A percentile compares a stretch with the other conserved stretches of the same genome.
These are phyloP conservation scores for Ustilago trichophora DNA, from an alignment of 1,284 basidiomycete species.

Conservation along the genomic window DNA sequence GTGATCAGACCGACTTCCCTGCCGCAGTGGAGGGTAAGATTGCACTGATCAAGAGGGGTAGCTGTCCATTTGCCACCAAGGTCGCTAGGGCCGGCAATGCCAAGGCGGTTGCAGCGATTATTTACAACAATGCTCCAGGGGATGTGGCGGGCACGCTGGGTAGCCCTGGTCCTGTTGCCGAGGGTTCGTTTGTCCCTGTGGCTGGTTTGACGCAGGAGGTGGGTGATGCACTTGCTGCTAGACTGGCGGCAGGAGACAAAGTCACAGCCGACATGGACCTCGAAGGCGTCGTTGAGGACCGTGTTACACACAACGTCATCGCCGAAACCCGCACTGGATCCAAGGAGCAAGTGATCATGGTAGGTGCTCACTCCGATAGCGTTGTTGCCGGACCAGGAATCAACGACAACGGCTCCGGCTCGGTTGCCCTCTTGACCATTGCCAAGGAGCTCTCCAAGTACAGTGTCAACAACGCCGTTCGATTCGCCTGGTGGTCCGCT, in stretches of 20 bases:
- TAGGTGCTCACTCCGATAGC: constrained; percentile 39
- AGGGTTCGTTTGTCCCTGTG: constrained; percentile 36
- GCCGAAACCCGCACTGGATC: constrained; percentile 26
- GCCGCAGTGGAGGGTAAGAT: constrained; percentile 25
- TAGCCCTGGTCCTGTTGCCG: constrained; percentile 6
- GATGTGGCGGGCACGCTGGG: constrained; percentile 31
- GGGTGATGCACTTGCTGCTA: constrained; percentile 6
- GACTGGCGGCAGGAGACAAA: constrained; percentile 23
- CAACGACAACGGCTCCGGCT: constrained; percentile 46
- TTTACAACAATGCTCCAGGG: constrained; percentile 33
- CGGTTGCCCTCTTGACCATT: constrained; percentile 31
- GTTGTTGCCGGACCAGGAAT: constrained; percentile 35
- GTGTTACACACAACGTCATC: constrained; percentile 36
- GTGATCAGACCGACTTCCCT: constrained; percentile 29
- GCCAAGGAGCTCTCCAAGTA: constrained; percentile 34
- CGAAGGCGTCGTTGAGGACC: constrained; percentile 31
- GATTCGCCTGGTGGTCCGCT: constrained; percentile 42
- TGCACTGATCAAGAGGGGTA: constrained; percentile 31
- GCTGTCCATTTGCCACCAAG: constrained; percentile 23
- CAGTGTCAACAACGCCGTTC: constrained; percentile 30
- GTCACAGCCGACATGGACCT: constrained; percentile 25
- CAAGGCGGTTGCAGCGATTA: constrained; percentile 23
- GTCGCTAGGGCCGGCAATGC: constrained; percentile 28
- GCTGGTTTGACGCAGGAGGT: constrained; percentile 19
- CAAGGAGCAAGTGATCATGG: constrained; percentile 30